These are phyloP conservation scores for Wickerhamiella brachini DNA, from an alignment of 805 yeast species.

Conservation along the genomic window DNA sequence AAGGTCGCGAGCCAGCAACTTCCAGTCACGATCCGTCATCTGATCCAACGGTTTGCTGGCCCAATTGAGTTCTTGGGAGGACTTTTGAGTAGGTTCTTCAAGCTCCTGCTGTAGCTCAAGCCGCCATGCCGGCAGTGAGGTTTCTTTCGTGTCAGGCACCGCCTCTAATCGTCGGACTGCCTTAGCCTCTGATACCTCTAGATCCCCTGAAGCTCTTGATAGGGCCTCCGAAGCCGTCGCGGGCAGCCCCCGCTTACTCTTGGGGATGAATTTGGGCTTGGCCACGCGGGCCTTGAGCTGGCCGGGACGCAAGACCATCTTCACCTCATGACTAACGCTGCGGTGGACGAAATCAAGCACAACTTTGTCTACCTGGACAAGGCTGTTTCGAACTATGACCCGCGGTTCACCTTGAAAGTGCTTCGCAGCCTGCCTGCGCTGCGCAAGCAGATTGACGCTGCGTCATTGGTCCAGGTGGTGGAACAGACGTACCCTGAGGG, in stretches of 20 bases:
- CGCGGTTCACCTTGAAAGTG: constrained; percentile 74
- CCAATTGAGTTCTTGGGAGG: constrained; percentile 30
- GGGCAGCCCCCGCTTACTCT: constrained; percentile 3
- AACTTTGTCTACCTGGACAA: constrained; percentile 38
- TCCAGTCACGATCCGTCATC: constrained; percentile 83
- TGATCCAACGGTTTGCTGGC: constrained; percentile 42
- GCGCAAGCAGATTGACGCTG: constrained; percentile 47
- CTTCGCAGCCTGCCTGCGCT: constrained; percentile 69
- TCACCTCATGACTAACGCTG: constrained; percentile 4
- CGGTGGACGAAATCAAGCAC: constrained; percentile 22
- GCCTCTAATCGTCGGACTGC: no score
- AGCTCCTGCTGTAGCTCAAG: constrained; percentile 15
- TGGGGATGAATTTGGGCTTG: constrained; percentile 7
- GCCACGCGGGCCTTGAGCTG: constrained; percentile 3
- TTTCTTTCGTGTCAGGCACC: no score
- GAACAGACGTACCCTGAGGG: constrained; percentile 40
- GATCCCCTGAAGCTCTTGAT: no score
- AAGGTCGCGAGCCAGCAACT: constrained; percentile 68
- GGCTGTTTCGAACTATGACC: constrained; percentile 63
- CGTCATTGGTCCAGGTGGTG: constrained; percentile 42
- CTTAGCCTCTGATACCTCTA: no score
- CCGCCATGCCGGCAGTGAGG: constrained; percentile 15
- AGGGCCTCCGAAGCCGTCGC: no score
- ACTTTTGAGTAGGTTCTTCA: background rate
- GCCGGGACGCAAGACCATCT: background rate